Percentiles rank a stretch among this genome's conserved stretches.
These are phyloP conservation scores for Anaeramoeba ignava DNA, from an alignment of 78 protist genomes.

Conservation along the genomic window DNA sequence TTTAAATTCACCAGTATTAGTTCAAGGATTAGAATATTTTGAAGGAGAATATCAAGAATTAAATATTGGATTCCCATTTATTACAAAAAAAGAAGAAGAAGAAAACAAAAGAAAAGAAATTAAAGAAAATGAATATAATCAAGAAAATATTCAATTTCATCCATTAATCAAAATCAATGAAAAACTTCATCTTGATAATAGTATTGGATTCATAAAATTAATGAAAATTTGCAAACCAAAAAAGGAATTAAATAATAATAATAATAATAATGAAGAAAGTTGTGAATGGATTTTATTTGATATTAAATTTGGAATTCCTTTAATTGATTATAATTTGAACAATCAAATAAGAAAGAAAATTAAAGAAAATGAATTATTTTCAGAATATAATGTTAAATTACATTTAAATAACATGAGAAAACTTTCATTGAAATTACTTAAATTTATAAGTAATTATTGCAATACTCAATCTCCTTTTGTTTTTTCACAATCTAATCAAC, in stretches of 20 bases:
- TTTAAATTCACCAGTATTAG: background rate
- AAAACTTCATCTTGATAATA: background rate
- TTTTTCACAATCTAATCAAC: too few species aligned
- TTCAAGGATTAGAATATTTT: background rate
- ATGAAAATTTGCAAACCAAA: too few species aligned
- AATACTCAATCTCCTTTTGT: too few species aligned
- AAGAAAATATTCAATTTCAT: background rate
- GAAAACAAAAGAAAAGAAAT: background rate
- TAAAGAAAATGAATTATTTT: too few species aligned
- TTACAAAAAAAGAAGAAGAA: background rate
- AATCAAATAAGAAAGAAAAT: too few species aligned
- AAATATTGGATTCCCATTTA: background rate
- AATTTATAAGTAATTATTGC: too few species aligned
- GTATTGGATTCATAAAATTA: background rate
- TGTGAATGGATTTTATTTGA: background rate
- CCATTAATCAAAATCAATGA: background rate
- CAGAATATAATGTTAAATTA: too few species aligned
- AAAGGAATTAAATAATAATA: too few species aligned
- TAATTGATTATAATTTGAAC: too few species aligned
- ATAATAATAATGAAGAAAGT: background rate
- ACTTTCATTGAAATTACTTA: too few species aligned
- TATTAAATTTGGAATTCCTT: slow-evolving; percentile 1
- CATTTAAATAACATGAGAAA: too few species aligned
- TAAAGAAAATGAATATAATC: background rate
- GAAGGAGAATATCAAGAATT: background rate